Percentiles rank a stretch among this genome's conserved stretches.
Evolutionary conservation across 495 filamentous ascomycete species (phyloP).

Genomic region (Patellaria atrata): DNA sequence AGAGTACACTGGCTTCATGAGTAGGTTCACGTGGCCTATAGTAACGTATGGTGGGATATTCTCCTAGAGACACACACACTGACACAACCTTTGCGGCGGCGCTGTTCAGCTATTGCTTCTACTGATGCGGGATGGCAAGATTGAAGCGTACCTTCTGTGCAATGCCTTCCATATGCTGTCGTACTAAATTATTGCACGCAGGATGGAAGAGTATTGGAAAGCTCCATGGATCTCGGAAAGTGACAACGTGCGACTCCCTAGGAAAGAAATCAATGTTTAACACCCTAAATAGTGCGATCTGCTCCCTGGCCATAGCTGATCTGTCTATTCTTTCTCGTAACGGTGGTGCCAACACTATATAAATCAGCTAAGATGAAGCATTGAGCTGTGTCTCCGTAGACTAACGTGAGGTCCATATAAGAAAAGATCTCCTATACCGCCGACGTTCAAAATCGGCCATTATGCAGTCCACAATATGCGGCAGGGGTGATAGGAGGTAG

Average conservation of each 20-base stretch:
- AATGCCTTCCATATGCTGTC: slow-evolving; percentile 61
- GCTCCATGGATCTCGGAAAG: slow-evolving; percentile 86
- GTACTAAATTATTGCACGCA: slow-evolving; percentile 68
- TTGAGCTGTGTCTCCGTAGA: slow-evolving; percentile 3
- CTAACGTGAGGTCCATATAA: slow-evolving; percentile 78
- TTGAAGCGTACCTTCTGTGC: slow-evolving; percentile 61
- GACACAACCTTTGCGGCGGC: slow-evolving; percentile 49
- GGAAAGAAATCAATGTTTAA: slow-evolving; percentile 80
- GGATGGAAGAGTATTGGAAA: slow-evolving; percentile 90
- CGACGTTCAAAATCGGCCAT: slow-evolving; percentile 78
- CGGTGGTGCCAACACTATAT: slow-evolving; percentile 38
- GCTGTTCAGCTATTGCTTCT: neutral
- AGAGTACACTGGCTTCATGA: slow-evolving; percentile 80
- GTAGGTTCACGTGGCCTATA: slow-evolving; percentile 58
- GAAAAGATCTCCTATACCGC: slow-evolving; percentile 55
- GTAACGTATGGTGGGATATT: slow-evolving; percentile 83
- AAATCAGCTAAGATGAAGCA: slow-evolving; percentile 1
- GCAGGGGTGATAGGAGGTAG: slow-evolving; percentile 72
- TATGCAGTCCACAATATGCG: slow-evolving; percentile 82
- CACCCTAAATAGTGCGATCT: slow-evolving; percentile 56
- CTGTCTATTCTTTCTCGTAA: slow-evolving; percentile 42
- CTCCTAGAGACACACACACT: slow-evolving; percentile 68
- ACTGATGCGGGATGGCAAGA: slow-evolving; percentile 1
- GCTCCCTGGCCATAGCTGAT: slow-evolving; percentile 46
- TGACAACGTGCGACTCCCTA: slow-evolving; percentile 79